Evolutionary conservation across 805 yeast genomes (phyloP), one percentile per base, ranked within the genome.

Genomic region (Spathaspora gorwiae): DNA sequence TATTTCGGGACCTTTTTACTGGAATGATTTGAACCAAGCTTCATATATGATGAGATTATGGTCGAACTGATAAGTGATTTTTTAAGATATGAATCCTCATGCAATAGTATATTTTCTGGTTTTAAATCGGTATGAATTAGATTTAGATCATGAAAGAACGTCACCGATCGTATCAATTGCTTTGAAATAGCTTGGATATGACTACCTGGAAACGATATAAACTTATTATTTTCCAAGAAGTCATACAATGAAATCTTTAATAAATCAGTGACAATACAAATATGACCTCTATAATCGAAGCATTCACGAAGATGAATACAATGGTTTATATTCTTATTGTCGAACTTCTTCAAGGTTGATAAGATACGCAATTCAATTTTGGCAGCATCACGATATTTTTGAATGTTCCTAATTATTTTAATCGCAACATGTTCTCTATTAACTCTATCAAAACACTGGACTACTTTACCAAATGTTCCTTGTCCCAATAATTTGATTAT

Each of bases 121-220:
- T 94, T 94, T 54, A 94, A 73, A 64, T 94, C 99, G 0, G 99
- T 94, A 65, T 94, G 99, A 37, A 94, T 88, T 40, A 94, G 75
- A 43, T 85, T 87, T 60, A 94, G 72, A 57, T 88, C 96, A 63
- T 94, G 99, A 50, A 94, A 70, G 57, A 86, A 92, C 1, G 94
- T 86, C 35, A 92, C 95, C 0, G 94, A 84, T 51, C 90, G 74
- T 19, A 94, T 72, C 47, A 94, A 66, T 65, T 94, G 99, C 59
- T 83, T 81, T 19, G 95, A 84, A 48, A 94, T 82, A 2, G 89
- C 86, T 66, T 88, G 97, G 34, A 92, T 84, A 54, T 94, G 99
- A 6, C 87, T 78, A 0, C 96, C 96, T 0, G 98, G 97, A 63
- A 90, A 94, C n/a, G 96, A 87, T 35, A 83, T 76, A 59, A 87